phyloP scores from a whole-genome alignment of 495 filamentous ascomycete genomes.

The Daldinia grandis region DNA sequence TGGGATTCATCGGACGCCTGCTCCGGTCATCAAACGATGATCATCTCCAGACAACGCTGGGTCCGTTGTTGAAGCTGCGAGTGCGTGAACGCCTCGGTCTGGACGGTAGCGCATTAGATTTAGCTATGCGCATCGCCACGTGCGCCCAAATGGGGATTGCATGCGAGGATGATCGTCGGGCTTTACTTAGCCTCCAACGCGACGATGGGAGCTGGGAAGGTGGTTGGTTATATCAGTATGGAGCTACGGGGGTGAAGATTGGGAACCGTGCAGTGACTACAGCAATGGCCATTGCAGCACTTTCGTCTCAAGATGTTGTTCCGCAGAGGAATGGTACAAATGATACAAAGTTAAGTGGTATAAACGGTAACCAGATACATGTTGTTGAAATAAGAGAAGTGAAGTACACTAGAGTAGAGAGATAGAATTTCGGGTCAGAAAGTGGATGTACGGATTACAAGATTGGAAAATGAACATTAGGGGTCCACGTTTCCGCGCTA shows the following conservation, averaged over 20 bases:
- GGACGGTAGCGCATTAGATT: neutral
- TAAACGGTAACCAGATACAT: neutral
- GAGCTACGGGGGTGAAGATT: neutral
- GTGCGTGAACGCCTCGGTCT: neutral
- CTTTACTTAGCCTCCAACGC: conserved; percentile 23
- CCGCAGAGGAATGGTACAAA: neutral
- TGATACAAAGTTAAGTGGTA: neutral
- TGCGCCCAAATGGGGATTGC: neutral
- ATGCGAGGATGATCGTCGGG: conserved; percentile 26
- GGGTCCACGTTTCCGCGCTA: neutral
- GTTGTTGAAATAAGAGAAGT: neutral
- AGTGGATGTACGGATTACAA: no score
- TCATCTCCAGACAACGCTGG: conserved; percentile 1
- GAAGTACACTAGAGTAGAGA: neutral
- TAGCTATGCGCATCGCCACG: neutral
- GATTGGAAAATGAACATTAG: no score
- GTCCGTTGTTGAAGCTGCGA: neutral
- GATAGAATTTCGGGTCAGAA: neutral
- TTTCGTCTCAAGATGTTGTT: neutral
- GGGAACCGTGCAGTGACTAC: neutral
- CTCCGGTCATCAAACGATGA: conserved; percentile 18
- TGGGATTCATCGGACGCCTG: conserved; percentile 26
- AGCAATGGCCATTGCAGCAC: neutral
- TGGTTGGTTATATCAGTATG: conserved; percentile 31
- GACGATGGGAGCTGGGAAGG: conserved; percentile 32